phyloP scores from a whole-genome alignment of 768 basidiomycete species.

The Leccinum broughii region DNA sequence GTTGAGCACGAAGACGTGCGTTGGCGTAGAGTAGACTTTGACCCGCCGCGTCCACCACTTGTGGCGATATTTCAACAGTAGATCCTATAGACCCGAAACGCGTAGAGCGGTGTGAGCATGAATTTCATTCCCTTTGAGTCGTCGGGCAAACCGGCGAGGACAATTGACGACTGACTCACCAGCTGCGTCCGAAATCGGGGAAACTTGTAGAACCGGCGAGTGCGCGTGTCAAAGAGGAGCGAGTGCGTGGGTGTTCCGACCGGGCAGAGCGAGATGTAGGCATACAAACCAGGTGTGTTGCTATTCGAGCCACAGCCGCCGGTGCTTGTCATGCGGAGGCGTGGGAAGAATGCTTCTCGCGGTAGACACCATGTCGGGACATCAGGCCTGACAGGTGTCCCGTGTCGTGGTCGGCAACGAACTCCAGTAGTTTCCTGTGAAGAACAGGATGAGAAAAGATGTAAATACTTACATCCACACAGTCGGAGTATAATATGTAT shows the following conservation, averaged over 20 bases:
- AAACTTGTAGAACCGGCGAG: conserved; percentile 21
- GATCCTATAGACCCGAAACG: conserved; percentile 9
- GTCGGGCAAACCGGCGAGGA: too few species aligned
- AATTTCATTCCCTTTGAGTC: too few species aligned
- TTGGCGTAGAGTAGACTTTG: conserved; percentile 12
- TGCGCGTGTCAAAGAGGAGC: conserved; percentile 15
- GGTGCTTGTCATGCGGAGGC: conserved; percentile 5
- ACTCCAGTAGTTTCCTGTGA: conserved; percentile 18
- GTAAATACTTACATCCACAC: too few species aligned
- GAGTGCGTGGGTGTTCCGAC: conserved; percentile 6
- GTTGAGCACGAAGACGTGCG: conserved; percentile 15
- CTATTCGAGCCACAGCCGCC: neutral
- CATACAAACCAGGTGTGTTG: conserved; percentile 10
- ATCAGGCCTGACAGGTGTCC: conserved; percentile 10
- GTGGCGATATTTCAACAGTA: conserved; percentile 5
- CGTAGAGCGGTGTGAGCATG: too few species aligned
- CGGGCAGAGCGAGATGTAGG: conserved; percentile 13
- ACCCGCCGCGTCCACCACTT: conserved; percentile 17
- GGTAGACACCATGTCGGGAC: conserved; percentile 15
- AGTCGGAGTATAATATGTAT: too few species aligned
- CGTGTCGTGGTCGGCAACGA: conserved; percentile 19
- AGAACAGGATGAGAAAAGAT: neutral
- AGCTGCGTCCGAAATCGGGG: conserved; percentile 13
- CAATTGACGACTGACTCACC: neutral
- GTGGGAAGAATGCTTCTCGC: conserved; percentile 7